Evolutionary conservation across 164 flowering plant genomes (phyloP).

Genomic region (Amborella trichopoda): DNA sequence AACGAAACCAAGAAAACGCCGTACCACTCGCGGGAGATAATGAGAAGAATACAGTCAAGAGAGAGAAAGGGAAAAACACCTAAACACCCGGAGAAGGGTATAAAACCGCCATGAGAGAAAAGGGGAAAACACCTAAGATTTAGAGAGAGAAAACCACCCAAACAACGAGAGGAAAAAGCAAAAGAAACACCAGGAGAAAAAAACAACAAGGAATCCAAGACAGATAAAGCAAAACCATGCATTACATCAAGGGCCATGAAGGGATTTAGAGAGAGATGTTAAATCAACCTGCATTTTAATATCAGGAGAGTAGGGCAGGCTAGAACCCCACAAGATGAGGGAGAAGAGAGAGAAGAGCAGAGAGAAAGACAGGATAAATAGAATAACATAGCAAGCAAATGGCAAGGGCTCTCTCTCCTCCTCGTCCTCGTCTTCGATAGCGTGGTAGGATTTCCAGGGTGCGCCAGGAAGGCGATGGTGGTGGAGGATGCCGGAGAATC

Average conservation of each 20-base stretch:
- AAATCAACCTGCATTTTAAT: slow-evolving; percentile 48
- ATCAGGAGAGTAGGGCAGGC: slow-evolving; percentile 42
- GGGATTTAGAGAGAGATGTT: neutral
- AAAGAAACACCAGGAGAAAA: no score
- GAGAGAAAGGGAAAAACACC: no score
- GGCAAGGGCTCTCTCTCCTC: slow-evolving; percentile 15
- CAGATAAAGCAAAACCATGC: no score
- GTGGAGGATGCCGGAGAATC: slow-evolving; percentile 54
- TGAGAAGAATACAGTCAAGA: no score
- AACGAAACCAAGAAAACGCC: no score
- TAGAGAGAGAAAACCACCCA: no score
- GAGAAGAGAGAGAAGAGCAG: slow-evolving; percentile 50
- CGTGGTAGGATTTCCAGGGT: slow-evolving; percentile 9
- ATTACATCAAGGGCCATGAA: neutral
- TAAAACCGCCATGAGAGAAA: no score
- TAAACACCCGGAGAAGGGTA: no score
- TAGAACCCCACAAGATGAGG: slow-evolving; percentile 79
- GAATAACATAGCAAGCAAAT: slow-evolving; percentile 30
- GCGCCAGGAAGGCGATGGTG: slow-evolving; percentile 29
- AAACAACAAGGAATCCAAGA: no score
- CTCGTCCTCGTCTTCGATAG: slow-evolving; percentile 21
- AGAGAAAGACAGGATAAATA: slow-evolving; percentile 38
- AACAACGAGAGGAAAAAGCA: no score
- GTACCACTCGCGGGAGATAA: no score
- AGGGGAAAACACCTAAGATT: no score